Conservation (phyloP, 345 rosid genomes). For the Euphorbia pulcherrima region DNA sequence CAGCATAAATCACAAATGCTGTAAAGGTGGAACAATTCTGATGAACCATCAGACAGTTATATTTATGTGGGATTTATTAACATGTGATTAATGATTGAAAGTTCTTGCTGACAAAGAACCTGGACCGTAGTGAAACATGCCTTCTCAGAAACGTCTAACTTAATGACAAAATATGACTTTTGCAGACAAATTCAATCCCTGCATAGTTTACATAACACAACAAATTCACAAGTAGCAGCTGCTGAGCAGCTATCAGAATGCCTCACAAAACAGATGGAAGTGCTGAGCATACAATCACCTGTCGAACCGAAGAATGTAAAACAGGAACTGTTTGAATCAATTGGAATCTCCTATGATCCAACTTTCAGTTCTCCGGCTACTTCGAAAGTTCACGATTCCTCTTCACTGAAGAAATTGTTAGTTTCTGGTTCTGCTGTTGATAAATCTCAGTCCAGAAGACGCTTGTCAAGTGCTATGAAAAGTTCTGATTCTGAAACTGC, state of each 20-base stretch:
- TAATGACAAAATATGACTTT: slow-evolving; percentile 20
- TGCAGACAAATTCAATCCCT: slow-evolving; percentile 66
- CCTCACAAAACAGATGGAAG: slow-evolving; percentile 80
- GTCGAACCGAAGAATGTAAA: slow-evolving; percentile 54
- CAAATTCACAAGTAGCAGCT: slow-evolving; percentile 72
- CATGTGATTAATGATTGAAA: slow-evolving; percentile 1
- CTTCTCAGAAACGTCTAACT: not conserved
- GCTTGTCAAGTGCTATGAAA: slow-evolving; percentile 53
- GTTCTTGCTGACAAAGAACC: not conserved
- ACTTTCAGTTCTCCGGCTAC: slow-evolving; percentile 72
- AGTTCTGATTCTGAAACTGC: slow-evolving; percentile 68
- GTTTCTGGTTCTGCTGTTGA: slow-evolving; percentile 51
- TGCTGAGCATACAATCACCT: slow-evolving; percentile 67
- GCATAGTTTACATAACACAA: slow-evolving; percentile 67
- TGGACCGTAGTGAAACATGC: not conserved
- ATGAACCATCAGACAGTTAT: not conserved
- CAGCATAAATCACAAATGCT: not conserved
- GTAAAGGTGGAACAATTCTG: not conserved
- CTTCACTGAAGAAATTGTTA: slow-evolving; percentile 41
- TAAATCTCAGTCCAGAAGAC: slow-evolving; percentile 52
- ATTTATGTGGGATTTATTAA: not conserved
- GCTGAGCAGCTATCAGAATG: slow-evolving; percentile 83
- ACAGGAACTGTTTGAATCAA: slow-evolving; percentile 80
- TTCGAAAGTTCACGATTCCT: slow-evolving; percentile 35
- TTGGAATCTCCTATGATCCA: slow-evolving; percentile 76